Evolutionary conservation across 345 rosid species (phyloP).

Genomic region (Microcos paniculata): DNA sequence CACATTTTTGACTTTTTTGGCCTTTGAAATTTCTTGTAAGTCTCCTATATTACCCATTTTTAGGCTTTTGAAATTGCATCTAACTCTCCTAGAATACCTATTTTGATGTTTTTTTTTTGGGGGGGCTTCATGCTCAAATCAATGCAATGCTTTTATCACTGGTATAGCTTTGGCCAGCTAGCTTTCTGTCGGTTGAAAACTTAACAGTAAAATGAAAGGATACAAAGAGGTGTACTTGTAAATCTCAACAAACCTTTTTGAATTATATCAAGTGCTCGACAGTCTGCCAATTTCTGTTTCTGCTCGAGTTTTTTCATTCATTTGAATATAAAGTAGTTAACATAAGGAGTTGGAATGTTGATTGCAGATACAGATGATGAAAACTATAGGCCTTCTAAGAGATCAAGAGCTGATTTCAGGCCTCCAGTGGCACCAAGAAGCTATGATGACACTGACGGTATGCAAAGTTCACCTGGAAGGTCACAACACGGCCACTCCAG

Average conservation of each 20-base stretch:
- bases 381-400: constrained; percentile 78
- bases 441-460: constrained; percentile 64
- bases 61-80: not conserved
- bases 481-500: constrained; percentile 59
- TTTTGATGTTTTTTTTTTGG: not conserved
- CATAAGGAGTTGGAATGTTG: not conserved
- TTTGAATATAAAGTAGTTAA: not conserved
- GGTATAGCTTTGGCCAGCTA: not conserved
- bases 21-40: not conserved
- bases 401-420: constrained; percentile 69
- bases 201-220: not conserved
- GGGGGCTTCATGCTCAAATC: not conserved
- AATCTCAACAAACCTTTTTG: not conserved
- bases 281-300: not conserved
- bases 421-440: constrained; percentile 54
- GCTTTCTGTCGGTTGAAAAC: not conserved
- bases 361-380: constrained; percentile 79
- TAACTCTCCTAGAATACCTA: not conserved
- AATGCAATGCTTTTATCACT: not conserved
- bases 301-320: not conserved
- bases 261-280: not conserved
- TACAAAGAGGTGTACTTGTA: too few relatives aligned
- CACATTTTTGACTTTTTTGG: not conserved
- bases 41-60: not conserved
- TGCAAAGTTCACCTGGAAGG: constrained; percentile 76